Conservation (phyloP, 1,284 basidiomycete species). For the Psilocybe mexicana region DNA sequence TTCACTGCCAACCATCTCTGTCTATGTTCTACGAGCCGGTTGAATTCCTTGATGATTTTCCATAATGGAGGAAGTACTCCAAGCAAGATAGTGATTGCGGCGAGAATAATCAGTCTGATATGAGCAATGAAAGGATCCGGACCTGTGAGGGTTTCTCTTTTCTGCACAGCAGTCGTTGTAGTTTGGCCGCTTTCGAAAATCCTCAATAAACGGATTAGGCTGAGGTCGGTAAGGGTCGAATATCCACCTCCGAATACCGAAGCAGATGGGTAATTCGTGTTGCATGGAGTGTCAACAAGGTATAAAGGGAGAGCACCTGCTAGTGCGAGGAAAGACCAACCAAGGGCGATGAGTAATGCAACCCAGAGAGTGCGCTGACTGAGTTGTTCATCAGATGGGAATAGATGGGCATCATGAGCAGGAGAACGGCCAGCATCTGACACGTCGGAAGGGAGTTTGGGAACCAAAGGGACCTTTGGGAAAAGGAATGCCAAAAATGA, state of each 20-base stretch:
- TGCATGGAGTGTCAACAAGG: conserved; percentile 66
- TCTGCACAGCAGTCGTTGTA: conserved; percentile 33
- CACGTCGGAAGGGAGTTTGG: conserved; percentile 54
- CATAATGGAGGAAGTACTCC: conserved; percentile 65
- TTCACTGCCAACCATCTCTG: conserved; percentile 60
- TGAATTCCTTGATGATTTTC: conserved; percentile 68
- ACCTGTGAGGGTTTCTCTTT: conserved; percentile 38
- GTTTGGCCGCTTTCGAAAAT: conserved; percentile 53
- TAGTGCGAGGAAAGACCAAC: conserved; percentile 68
- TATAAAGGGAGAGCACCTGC: conserved; percentile 71
- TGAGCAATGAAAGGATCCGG: conserved; percentile 50
- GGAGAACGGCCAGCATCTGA: conserved; percentile 53
- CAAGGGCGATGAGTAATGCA: conserved; percentile 59
- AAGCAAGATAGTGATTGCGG: conserved; percentile 58
- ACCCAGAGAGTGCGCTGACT: conserved; percentile 68
- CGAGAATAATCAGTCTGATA: conserved; percentile 65
- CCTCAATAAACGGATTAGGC: conserved; percentile 67
- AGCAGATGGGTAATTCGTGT: conserved; percentile 49
- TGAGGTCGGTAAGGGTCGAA: conserved; percentile 73
- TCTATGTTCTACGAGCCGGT: conserved; percentile 53
- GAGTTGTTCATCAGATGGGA: conserved; percentile 74
- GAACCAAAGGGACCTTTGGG: conserved; percentile 67
- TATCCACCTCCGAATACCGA: conserved; percentile 58
- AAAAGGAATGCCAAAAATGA: conserved; percentile 67
- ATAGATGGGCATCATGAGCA: conserved; percentile 50